Base-by-base conservation (phyloP, 2,329 filamentous ascomycete genomes). In the Talaromyces sp. region DNA sequence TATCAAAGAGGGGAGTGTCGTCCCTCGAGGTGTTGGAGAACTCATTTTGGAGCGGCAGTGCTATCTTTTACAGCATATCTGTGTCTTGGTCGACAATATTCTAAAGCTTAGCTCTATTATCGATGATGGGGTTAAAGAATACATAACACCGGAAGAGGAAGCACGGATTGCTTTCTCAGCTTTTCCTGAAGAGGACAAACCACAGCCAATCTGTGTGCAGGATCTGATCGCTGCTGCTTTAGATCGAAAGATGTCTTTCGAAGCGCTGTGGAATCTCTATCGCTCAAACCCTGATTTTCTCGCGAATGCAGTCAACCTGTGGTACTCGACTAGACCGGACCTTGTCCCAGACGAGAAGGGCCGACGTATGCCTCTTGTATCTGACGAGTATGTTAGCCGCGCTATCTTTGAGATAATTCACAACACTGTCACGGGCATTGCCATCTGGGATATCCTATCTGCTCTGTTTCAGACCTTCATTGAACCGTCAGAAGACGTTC, bases 261-360 rank as follows among this genome's bases (percentile, higher is more conserved):
- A 61, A 39, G 59, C 27, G 9, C 22, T 22, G 24, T 39, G 41
- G 59, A 11, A 33, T 13, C 37, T 61, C 6, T 50, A 27, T 50
- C 43, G 43, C 31, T 35, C 45, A 24, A 48, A 35, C 10, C 59
- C 43, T 48, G 33, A 13, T 16, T 61, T 50, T 19, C 45, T 50
- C 10, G 31, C 31, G 19, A 50, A 39, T 47, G 59, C 43, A 24
- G 59, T 61, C 59, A 50, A 50, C 7, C 22, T 35, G 16, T 50
- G 59, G 31, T 50, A 48, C 33, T 61, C 19, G 16, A 50, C 33
- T 61, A 61, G 59, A 11, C 59, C 59, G 2, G 80, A 83, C 65
- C 72, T 82, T 3, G 64, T 84, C 0, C 66, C 72, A 0, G 82
- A 85, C 59, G 80, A 83, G 47, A 79, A 77, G 59, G 82, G 82